These are phyloP conservation scores for Coemansia sp. DNA, from an alignment of 192 early-diverging fungal species.

Conservation along the genomic window DNA sequence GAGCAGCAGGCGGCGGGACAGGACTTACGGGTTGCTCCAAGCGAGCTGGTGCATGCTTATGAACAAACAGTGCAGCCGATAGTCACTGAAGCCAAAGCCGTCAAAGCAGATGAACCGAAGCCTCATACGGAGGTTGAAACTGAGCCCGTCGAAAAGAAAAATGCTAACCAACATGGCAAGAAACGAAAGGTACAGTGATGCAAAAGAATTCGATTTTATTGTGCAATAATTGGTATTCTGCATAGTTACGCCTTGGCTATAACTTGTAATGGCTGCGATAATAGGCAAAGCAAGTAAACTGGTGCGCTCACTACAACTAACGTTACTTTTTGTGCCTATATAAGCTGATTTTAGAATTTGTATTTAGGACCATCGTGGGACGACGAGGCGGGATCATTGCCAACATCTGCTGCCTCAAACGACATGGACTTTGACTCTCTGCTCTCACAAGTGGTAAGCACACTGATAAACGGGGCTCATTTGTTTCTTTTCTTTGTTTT, in stretches of 20 bases:
- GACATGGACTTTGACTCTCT: constrained; percentile 52
- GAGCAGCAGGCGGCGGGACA: neutral
- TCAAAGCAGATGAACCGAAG: neutral
- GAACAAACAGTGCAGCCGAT: neutral
- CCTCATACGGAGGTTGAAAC: neutral
- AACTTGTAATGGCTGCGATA: neutral
- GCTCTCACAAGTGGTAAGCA: constrained; percentile 49
- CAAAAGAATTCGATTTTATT: neutral
- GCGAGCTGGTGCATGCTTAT: neutral
- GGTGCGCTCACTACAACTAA: neutral
- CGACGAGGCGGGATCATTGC: constrained; percentile 46
- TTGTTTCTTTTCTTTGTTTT: neutral
- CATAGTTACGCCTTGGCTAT: neutral
- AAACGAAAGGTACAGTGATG: constrained; percentile 39
- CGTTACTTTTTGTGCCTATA: neutral
- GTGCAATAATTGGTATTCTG: neutral
- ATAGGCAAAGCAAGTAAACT: neutral
- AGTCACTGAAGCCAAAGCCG: neutral
- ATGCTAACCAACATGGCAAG: constrained; percentile 22
- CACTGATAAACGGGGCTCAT: neutral
- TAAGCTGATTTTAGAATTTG: constrained; percentile 21
- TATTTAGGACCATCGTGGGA: constrained; percentile 55
- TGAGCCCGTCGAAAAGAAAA: constrained; percentile 8
- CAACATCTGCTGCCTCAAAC: constrained; percentile 31
- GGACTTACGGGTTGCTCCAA: neutral